phyloP scores from a whole-genome alignment of 805 yeast species.

The Nakazawaea ernobii region DNA sequence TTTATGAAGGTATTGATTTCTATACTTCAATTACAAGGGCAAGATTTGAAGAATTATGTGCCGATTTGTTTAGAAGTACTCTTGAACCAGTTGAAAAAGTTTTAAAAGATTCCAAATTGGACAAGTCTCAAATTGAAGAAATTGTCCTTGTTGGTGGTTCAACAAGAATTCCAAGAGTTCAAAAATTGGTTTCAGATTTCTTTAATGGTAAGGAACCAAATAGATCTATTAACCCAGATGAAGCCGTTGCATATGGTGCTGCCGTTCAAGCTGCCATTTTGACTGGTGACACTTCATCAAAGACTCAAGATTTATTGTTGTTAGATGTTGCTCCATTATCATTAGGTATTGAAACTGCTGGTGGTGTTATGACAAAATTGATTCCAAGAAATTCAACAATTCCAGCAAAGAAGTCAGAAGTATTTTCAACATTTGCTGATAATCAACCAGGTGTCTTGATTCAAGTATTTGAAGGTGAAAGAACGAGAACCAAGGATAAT shows the following conservation, averaged over 20 bases:
- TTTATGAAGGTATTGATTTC: constrained; percentile 93
- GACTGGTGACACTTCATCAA: constrained; percentile 92
- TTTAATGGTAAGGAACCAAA: constrained; percentile 97
- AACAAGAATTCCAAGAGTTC: constrained; percentile 96
- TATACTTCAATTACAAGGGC: constrained; percentile 96
- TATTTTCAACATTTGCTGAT: constrained; percentile 78
- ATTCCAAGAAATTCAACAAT: constrained; percentile 75
- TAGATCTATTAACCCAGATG: constrained; percentile 96
- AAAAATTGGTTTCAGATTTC: constrained; percentile 91
- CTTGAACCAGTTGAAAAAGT: constrained; percentile 95
- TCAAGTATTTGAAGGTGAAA: constrained; percentile 76
- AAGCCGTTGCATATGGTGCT: constrained; percentile 99
- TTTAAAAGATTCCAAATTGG: constrained; percentile 74
- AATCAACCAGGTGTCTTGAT: constrained; percentile 81
- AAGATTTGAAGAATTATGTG: constrained; percentile 94
- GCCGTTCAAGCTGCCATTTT: constrained; percentile 97
- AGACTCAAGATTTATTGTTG: constrained; percentile 91
- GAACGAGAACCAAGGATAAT: constrained; percentile 73
- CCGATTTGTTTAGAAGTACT: constrained; percentile 89
- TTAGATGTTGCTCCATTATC: constrained; percentile 95
- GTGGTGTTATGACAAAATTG: constrained; percentile 76
- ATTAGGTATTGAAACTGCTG: constrained; percentile 78
- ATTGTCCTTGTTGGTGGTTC: constrained; percentile 96
- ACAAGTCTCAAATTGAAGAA: constrained; percentile 78
- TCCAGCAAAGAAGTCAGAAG: constrained; percentile 69